Evolutionary conservation across 306 rosid species (phyloP).

Genomic region (Clitoria ternatea): DNA sequence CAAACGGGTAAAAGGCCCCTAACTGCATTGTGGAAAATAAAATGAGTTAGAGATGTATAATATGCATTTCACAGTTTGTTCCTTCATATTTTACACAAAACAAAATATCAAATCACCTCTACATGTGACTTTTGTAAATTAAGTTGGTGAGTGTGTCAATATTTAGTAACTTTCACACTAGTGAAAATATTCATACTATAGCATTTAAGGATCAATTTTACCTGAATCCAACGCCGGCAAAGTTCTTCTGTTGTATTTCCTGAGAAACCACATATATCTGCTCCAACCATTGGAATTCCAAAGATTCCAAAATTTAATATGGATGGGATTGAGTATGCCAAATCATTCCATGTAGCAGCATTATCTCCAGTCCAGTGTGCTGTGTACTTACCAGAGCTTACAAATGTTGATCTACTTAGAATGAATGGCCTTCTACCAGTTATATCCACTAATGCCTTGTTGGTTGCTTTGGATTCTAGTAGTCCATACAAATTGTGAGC

Average conservation of each 20-base stretch:
- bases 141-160: background rate
- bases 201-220: slow-evolving; percentile 16
- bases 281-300: slow-evolving; percentile 94
- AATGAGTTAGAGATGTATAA: background rate
- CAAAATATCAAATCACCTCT: background rate
- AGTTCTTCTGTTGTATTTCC: slow-evolving; percentile 75
- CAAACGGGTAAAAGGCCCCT: slow-evolving; percentile 89
- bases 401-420: slow-evolving; percentile 79
- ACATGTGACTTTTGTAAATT: background rate
- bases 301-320: slow-evolving; percentile 71
- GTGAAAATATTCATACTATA: background rate
- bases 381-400: slow-evolving; percentile 79
- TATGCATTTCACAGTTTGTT: background rate
- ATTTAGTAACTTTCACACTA: background rate
- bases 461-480: slow-evolving; percentile 62
- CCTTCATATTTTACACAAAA: background rate
- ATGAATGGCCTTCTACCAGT: slow-evolving; percentile 87
- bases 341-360: slow-evolving; percentile 79
- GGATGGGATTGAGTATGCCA: slow-evolving; percentile 66
- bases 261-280: slow-evolving; percentile 87
- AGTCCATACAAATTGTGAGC: slow-evolving; percentile 75
- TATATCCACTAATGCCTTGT: slow-evolving; percentile 44
- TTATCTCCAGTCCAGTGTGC: slow-evolving; percentile 99
- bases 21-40: slow-evolving; percentile 40
- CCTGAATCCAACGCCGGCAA: slow-evolving; percentile 95